These are phyloP conservation scores for Metschnikowia chrysomelidarum DNA, from an alignment of 805 yeast genomes.

Conservation along the genomic window DNA sequence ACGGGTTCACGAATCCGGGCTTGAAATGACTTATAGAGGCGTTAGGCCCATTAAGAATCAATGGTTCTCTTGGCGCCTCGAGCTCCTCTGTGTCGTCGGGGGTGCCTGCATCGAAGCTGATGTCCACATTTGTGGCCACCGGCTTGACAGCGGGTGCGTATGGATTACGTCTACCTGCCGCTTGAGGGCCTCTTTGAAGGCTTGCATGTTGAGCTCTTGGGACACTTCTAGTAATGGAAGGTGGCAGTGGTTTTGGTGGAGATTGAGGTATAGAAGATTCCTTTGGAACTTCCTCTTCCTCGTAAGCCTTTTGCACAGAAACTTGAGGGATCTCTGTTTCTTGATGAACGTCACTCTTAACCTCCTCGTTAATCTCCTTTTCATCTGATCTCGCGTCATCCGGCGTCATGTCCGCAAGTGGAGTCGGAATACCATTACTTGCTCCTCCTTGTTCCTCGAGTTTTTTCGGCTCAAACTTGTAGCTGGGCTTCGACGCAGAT, in stretches of 20 bases:
- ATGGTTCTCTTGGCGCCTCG: constrained; percentile 6
- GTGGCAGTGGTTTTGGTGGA: background rate
- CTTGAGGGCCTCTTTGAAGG: background rate
- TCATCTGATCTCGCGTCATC: too few species aligned
- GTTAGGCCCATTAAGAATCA: constrained; percentile 10
- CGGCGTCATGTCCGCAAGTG: too few species aligned
- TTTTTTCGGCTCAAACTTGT: constrained; percentile 7
- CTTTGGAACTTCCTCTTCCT: background rate
- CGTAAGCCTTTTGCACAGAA: background rate
- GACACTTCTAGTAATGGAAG: background rate
- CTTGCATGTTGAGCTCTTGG: background rate
- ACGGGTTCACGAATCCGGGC: constrained; percentile 28
- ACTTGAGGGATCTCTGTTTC: background rate
- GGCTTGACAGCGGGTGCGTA: constrained; percentile 7
- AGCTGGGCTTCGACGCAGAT: constrained; percentile 6
- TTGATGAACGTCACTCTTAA: background rate
- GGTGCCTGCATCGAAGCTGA: constrained; percentile 29
- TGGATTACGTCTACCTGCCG: constrained; percentile 5
- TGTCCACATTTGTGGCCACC: constrained; percentile 27
- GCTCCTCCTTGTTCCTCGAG: too few species aligned
- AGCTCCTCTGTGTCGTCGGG: constrained; percentile 9
- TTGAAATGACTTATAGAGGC: constrained; percentile 6
- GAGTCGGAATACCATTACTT: too few species aligned
- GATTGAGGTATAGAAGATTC: background rate
- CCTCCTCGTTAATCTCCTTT: too few species aligned